Conservation (phyloP, 2,329 filamentous ascomycete genomes). For the Nothophaeocryptopus gaeumannii region DNA sequence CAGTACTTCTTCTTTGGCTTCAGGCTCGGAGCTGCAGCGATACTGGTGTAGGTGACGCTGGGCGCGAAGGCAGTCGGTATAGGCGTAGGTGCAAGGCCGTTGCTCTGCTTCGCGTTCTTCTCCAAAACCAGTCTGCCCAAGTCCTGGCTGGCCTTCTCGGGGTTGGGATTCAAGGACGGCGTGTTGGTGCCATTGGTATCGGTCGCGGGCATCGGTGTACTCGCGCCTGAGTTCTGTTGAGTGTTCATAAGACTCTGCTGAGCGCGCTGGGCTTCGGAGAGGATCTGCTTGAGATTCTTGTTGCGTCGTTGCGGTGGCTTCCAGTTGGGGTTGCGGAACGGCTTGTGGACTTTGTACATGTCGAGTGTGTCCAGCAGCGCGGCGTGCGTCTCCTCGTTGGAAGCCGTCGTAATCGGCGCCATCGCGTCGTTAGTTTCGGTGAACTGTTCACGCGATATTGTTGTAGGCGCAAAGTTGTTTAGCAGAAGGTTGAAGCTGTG, state of each 20-base stretch:
- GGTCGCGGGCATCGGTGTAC: conserved; percentile 54
- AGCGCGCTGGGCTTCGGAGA: conserved; percentile 81
- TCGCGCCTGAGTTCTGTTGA: conserved; percentile 70
- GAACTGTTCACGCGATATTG: not conserved
- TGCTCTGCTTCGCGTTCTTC: conserved; percentile 57
- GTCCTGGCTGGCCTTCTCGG: conserved; percentile 84
- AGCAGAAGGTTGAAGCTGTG: not conserved
- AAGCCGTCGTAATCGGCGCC: conserved; percentile 63
- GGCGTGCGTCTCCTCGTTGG: conserved; percentile 76
- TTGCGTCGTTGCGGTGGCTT: conserved; percentile 92
- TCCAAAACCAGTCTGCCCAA: conserved; percentile 85
- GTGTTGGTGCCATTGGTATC: conserved; percentile 38
- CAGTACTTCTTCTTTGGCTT: conserved; percentile 82
- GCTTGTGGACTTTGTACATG: conserved; percentile 79
- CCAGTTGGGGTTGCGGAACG: conserved; percentile 88
- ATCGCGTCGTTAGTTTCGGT: conserved; percentile 35
- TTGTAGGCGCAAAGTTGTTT: too few species aligned
- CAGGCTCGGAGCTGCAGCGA: conserved; percentile 88
- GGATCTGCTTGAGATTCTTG: conserved; percentile 97
- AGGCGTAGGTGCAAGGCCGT: conserved; percentile 25
- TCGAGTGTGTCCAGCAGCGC: conserved; percentile 87
- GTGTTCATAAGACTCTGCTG: conserved; percentile 87
- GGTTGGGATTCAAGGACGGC: conserved; percentile 70
- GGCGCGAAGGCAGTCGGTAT: conserved; percentile 49
- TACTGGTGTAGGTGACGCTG: conserved; percentile 83